These are phyloP conservation scores for Curvularia verruculosa DNA, from an alignment of 2,329 filamentous ascomycete genomes.

Conservation along the genomic window DNA sequence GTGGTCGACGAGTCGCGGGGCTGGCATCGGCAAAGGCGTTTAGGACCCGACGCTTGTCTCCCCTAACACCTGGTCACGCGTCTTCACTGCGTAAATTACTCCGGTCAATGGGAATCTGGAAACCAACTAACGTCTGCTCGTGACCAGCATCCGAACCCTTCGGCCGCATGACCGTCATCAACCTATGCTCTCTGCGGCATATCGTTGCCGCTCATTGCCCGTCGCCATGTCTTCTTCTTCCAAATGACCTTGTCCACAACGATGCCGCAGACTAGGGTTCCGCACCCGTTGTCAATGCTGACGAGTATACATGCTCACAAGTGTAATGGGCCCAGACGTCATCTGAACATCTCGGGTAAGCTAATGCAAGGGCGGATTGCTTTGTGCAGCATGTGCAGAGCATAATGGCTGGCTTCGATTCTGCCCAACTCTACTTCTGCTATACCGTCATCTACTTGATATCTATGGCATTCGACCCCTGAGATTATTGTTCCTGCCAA, in stretches of 20 bases:
- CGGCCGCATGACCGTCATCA: not conserved
- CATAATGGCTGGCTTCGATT: not conserved
- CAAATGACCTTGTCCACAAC: conserved; percentile 8
- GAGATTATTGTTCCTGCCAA: not conserved
- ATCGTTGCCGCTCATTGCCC: not conserved
- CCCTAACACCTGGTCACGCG: conserved; percentile 20
- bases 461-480: not conserved
- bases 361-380: not conserved
- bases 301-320: conserved; percentile 6
- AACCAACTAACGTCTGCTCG: conserved; percentile 2
- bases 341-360: not conserved
- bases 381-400: not conserved
- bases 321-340: conserved; percentile 10
- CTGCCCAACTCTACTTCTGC: not conserved
- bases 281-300: conserved; percentile 13
- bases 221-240: conserved; percentile 1
- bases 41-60: conserved; percentile 11
- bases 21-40: conserved; percentile 22
- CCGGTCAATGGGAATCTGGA: conserved; percentile 11
- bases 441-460: not conserved
- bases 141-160: not conserved
- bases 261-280: conserved; percentile 15
- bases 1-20: conserved; percentile 26
- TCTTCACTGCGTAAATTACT: conserved; percentile 20
- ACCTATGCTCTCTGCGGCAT: not conserved